These are phyloP conservation scores for Wickerhamomyces sp. DNA, from an alignment of 1,139 yeast genomes.

Conservation along the genomic window DNA sequence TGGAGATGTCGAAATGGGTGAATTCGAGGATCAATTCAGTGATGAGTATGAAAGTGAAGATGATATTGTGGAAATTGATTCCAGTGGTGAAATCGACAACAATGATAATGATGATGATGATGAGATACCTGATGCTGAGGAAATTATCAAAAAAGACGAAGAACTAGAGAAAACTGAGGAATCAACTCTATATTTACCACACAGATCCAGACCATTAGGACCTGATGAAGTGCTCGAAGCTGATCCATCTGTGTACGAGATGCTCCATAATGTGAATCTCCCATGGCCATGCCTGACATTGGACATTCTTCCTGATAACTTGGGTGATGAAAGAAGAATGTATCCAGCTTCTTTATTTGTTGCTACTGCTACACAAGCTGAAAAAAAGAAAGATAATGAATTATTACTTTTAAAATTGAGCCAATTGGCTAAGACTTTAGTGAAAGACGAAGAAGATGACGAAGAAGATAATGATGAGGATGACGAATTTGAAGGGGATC, in stretches of 20 bases:
- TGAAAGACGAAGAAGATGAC: conserved; percentile 68
- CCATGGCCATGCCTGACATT: conserved; percentile 98
- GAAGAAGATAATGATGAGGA: conserved; percentile 70
- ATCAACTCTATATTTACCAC: conserved; percentile 70
- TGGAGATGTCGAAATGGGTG: conserved; percentile 70
- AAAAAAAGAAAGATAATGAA: conserved; percentile 82
- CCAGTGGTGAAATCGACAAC: conserved; percentile 61
- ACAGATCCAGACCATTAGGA: conserved; percentile 82
- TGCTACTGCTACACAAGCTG: conserved; percentile 94
- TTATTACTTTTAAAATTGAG: conserved; percentile 79
- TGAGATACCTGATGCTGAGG: conserved; percentile 32
- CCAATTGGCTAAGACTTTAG: conserved; percentile 78
- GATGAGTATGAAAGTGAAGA: conserved; percentile 95
- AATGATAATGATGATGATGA: conserved; percentile 57
- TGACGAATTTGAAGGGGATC: conserved; percentile 68
- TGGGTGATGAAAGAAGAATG: conserved; percentile 84
- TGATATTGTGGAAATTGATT: conserved; percentile 75
- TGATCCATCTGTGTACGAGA: conserved; percentile 92
- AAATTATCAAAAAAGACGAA: conserved; percentile 30
- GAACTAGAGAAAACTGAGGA: conserved; percentile 27
- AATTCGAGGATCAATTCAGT: conserved; percentile 90
- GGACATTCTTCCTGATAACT: conserved; percentile 79
- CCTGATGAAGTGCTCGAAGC: conserved; percentile 97
- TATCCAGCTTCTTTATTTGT: conserved; percentile 86
- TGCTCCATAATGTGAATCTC: conserved; percentile 89